Conservation (phyloP, 257 asterid genomes). For the Scutellaria barbata region DNA sequence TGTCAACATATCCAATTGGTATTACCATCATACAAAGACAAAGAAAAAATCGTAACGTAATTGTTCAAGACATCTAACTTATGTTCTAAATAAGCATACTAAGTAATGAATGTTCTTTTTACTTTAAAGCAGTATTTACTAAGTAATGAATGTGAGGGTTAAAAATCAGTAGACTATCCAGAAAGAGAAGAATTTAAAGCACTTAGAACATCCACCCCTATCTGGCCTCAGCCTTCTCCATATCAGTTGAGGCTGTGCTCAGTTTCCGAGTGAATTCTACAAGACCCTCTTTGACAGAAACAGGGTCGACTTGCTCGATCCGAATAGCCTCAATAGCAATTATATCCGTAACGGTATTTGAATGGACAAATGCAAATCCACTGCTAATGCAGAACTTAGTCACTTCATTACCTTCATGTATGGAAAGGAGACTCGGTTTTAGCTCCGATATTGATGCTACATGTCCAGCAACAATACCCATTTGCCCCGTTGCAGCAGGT, state of each 20-base stretch:
- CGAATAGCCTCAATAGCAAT: constrained; percentile 55
- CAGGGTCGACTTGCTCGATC: constrained; percentile 54
- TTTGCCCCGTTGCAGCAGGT: constrained; percentile 59
- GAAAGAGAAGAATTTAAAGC: constrained; percentile 52
- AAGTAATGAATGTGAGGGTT: no score
- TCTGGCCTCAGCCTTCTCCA: constrained; percentile 45
- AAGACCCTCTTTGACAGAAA: constrained; percentile 45
- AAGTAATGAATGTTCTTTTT: no score
- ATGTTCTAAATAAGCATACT: no score
- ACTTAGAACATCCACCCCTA: constrained; percentile 55
- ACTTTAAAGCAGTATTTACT: no score
- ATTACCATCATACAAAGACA: no score
- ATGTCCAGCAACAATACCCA: constrained; percentile 71
- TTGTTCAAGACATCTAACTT: no score
- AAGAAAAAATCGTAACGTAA: no score
- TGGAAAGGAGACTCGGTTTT: constrained; percentile 56
- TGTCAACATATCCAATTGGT: no score
- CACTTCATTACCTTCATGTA: constrained; percentile 54
- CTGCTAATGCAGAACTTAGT: constrained; percentile 56
- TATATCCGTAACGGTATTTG: constrained; percentile 55
- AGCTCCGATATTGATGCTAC: constrained; percentile 59
- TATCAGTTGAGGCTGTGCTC: constrained; percentile 35
- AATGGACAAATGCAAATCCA: constrained; percentile 61
- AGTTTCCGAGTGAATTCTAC: constrained; percentile 55
- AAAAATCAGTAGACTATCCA: constrained; percentile 31